Conservation (phyloP, 129 eudicot species). For the Heracleum sosnowskyi region DNA sequence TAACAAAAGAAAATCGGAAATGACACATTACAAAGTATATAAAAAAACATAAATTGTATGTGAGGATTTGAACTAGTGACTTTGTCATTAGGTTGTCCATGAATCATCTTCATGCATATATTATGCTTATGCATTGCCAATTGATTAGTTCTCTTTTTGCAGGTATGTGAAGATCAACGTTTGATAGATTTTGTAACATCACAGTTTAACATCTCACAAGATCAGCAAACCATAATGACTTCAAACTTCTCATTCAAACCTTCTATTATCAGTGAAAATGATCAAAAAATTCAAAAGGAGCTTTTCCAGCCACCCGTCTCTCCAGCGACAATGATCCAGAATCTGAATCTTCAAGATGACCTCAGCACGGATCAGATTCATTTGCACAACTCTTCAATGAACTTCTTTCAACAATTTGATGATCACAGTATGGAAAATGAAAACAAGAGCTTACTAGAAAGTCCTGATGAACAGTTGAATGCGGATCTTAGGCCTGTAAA, state of each 20-base stretch:
- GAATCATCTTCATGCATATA: not conserved
- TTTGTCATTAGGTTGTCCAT: not conserved
- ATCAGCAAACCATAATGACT: conserved; percentile 41
- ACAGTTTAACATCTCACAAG: conserved; percentile 50
- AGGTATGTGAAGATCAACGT: conserved; percentile 78
- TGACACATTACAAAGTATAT: too few species aligned
- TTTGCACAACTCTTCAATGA: conserved; percentile 25
- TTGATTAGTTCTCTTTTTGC: not conserved
- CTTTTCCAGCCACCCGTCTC: conserved; percentile 42
- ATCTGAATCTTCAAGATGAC: conserved; percentile 30
- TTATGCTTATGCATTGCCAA: not conserved
- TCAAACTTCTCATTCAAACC: conserved; percentile 30
- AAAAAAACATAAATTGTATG: not conserved
- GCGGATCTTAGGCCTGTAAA: not conserved
- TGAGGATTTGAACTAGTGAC: not conserved
- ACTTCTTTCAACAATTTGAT: conserved; percentile 44
- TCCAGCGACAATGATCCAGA: conserved; percentile 42
- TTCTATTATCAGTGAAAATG: conserved; percentile 23
- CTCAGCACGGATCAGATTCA: conserved; percentile 17
- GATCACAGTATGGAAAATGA: conserved; percentile 24
- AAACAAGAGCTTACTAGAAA: conserved; percentile 30
- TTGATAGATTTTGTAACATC: conserved; percentile 50
- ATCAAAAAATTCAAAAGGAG: conserved; percentile 37
- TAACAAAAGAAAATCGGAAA: too few species aligned
- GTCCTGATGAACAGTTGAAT: conserved; percentile 19